Evolutionary conservation across 108 stramenopile genomes (phyloP), one percentile per base, ranked within the genome.

Genomic region (Pseudonitzschia multiseries): DNA sequence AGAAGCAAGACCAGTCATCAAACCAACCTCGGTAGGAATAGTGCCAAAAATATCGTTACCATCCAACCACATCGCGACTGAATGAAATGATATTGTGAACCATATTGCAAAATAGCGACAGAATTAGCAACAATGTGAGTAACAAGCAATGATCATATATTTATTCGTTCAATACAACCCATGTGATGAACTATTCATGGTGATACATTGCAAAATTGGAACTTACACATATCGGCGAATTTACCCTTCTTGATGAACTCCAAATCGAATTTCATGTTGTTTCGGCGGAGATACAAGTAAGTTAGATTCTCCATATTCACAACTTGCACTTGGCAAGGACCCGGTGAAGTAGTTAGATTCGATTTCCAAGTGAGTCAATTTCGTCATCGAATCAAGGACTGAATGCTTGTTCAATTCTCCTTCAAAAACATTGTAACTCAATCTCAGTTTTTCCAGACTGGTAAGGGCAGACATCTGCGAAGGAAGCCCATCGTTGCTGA

Each of bases 1-100:
- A 48, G 79, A 81, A 20, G 80, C 79, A 13, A 87, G 74, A n/a
- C 57, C 65, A 0, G 73, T 57, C 18, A 56, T 18, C 14, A 71
- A 28, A 22, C 81, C 83, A 70, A 87, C 77, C 43, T 79, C 70
- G 13, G 78, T 61, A 17, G 86, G 86, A 69, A 87, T 72, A 31
- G 56, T 75, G 31, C 86, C 86, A 32, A 66, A 73, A 20, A 87
- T 56, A 2, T 62, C 59, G 69, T 87, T 87, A 4, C 44, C 66
- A 44, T 87, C 86, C 43, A 87, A 69, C 81, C 83, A 83, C 64
- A 87, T 36, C 14, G 85, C 73, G 69, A 83, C 83, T 83, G 54
- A 44, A 26, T 14, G 28, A 9, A 43, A 62, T 0, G 56, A 21
- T 21, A 2, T 31, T 42, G 14, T 57, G 57, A 44, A 48, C 65